Evolutionary conservation across 2,329 filamentous ascomycete species (phyloP).

Genomic region (Claviceps fusiformis): DNA sequence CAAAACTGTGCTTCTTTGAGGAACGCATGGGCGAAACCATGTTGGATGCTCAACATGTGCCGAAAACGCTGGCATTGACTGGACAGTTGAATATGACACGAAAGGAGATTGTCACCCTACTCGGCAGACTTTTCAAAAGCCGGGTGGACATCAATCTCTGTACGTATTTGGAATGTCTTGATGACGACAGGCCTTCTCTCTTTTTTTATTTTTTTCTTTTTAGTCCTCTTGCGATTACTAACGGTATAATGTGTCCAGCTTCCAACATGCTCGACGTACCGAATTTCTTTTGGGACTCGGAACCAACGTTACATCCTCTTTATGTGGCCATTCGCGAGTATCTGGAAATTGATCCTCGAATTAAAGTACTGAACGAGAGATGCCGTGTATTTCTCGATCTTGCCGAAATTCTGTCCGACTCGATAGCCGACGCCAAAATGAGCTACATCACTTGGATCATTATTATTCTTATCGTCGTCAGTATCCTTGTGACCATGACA

Average conservation of each 20-base stretch:
- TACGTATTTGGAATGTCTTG: conserved; percentile 32
- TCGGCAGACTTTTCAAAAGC: conserved; percentile 82
- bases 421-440: conserved; percentile 89
- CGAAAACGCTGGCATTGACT: conserved; percentile 75
- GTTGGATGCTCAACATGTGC: conserved; percentile 82
- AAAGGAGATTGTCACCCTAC: conserved; percentile 81
- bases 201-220: neutral
- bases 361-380: conserved; percentile 92
- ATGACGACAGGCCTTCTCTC: neutral
- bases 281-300: conserved; percentile 97
- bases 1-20: conserved; percentile 91
- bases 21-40: conserved; percentile 93
- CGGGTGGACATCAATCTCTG: conserved; percentile 95
- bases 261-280: conserved; percentile 93
- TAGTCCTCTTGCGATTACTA: neutral
- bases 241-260: conserved; percentile 34
- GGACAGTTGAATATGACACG: conserved; percentile 84
- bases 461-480: conserved; percentile 82
- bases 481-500: conserved; percentile 78
- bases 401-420: conserved; percentile 86
- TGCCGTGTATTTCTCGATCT: conserved; percentile 94
- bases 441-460: conserved; percentile 96
- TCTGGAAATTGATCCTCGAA: conserved; percentile 90
- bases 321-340: conserved; percentile 94
- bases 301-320: conserved; percentile 85